Evolutionary conservation across 129 eudicot species (phyloP).

Genomic region (Lactuca saligna): DNA sequence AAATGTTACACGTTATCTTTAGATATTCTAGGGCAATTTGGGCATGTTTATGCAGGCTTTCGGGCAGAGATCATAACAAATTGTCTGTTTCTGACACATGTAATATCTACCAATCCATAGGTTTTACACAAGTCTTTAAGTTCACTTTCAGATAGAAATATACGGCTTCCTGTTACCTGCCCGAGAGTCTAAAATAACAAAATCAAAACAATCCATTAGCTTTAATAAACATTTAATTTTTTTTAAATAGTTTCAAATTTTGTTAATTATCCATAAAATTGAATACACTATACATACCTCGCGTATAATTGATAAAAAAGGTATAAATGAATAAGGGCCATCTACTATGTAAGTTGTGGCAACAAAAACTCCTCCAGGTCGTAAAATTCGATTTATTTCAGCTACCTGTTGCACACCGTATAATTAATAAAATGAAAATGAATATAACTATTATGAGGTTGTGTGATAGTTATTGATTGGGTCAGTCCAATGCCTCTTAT

Average conservation of each 20-base stretch:
- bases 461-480: no score
- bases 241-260: no score
- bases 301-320: constrained; percentile 41
- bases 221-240: neutral
- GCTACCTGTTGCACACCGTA: constrained; percentile 50
- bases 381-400: constrained; percentile 72
- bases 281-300: constrained; percentile 39
- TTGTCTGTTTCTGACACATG: constrained; percentile 51
- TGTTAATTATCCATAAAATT: no score
- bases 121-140: constrained; percentile 62
- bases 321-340: constrained; percentile 48
- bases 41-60: constrained; percentile 46
- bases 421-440: neutral
- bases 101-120: constrained; percentile 62
- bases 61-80: constrained; percentile 77
- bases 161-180: constrained; percentile 57
- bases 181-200: constrained; percentile 39
- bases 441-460: neutral
- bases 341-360: constrained; percentile 67
- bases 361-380: constrained; percentile 83
- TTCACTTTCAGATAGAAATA: constrained; percentile 60
- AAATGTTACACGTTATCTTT: no score
- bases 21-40: neutral
- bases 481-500: no score
- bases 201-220: neutral